Evolutionary conservation across 2,329 filamentous ascomycete species (phyloP).

Genomic region (Fusarium floridanum): DNA sequence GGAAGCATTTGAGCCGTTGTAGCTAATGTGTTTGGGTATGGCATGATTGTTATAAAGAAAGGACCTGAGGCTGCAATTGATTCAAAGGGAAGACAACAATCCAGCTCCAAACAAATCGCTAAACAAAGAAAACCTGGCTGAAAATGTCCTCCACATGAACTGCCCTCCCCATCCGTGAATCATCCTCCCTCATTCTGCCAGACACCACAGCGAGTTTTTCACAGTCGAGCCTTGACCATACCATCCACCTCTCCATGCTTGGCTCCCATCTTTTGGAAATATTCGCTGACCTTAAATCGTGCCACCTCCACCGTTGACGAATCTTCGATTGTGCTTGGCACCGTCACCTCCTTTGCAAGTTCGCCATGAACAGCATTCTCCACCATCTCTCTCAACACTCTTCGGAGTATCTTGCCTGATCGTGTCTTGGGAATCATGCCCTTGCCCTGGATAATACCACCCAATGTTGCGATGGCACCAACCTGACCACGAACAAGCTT

Average conservation of each 20-base stretch:
- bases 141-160: constrained; percentile 20
- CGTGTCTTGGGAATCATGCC: constrained; percentile 93
- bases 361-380: constrained; percentile 84
- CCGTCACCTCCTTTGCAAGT: constrained; percentile 76
- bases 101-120: constrained; percentile 23
- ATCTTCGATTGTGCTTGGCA: constrained; percentile 91
- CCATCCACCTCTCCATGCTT: constrained; percentile 60
- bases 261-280: constrained; percentile 71
- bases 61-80: background rate
- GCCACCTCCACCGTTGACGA: constrained; percentile 79
- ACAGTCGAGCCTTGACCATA: constrained; percentile 68
- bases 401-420: constrained; percentile 89
- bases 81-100: constrained; percentile 10
- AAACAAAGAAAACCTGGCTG: constrained; percentile 27
- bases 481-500: constrained; percentile 81
- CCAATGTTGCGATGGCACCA: constrained; percentile 86
- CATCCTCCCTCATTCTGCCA: background rate
- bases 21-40: background rate
- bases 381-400: constrained; percentile 84
- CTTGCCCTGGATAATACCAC: constrained; percentile 86
- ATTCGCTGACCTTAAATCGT: constrained; percentile 77
- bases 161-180: background rate
- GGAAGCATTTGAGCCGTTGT: background rate
- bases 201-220: constrained; percentile 10
- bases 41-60: background rate